A percentile compares a stretch with the other conserved stretches of the same genome.
Evolutionary conservation across 352 stramenopile genomes (phyloP).

Genomic region (Pythium folliculosum): DNA sequence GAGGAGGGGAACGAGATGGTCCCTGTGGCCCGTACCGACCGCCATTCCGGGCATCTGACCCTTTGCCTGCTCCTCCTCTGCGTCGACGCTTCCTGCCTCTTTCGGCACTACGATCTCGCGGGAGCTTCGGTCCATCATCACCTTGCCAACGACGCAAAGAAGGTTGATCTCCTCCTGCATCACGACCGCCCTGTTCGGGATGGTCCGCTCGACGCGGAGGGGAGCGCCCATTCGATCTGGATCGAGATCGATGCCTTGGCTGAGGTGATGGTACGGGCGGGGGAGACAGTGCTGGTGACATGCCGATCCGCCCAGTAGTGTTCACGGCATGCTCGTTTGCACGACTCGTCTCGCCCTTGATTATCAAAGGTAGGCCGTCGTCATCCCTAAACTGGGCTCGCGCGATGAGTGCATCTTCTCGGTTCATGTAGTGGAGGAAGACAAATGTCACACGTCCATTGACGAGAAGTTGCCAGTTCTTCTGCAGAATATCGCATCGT

Average conservation of each 20-base stretch:
- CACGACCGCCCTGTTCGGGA: conserved; percentile 2
- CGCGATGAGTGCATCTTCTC: conserved; percentile 30
- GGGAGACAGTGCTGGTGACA: conserved; percentile 13
- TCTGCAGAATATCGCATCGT: conserved; percentile 27
- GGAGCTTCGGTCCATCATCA: conserved; percentile 5
- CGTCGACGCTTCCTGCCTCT: background rate
- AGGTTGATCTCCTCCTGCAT: conserved; percentile 1
- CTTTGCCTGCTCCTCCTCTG: conserved; percentile 1
- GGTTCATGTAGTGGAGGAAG: conserved; percentile 36
- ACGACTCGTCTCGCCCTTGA: conserved; percentile 23
- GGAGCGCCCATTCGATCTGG: conserved; percentile 20
- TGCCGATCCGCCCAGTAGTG: background rate
- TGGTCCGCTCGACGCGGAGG: background rate
- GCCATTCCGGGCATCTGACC: conserved; percentile 1
- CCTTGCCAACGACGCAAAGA: background rate
- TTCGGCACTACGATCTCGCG: conserved; percentile 11
- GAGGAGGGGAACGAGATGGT: conserved; percentile 4
- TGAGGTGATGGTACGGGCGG: conserved; percentile 12
- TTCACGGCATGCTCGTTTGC: conserved; percentile 1
- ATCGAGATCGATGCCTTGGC: conserved; percentile 22
- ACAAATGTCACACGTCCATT: conserved; percentile 23
- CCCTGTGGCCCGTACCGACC: conserved; percentile 4
- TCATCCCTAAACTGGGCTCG: conserved; percentile 27
- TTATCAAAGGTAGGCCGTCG: conserved; percentile 16
- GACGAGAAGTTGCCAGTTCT: conserved; percentile 32